phyloP scores from a whole-genome alignment of 352 stramenopile species.

The Pythium folliculosum region DNA sequence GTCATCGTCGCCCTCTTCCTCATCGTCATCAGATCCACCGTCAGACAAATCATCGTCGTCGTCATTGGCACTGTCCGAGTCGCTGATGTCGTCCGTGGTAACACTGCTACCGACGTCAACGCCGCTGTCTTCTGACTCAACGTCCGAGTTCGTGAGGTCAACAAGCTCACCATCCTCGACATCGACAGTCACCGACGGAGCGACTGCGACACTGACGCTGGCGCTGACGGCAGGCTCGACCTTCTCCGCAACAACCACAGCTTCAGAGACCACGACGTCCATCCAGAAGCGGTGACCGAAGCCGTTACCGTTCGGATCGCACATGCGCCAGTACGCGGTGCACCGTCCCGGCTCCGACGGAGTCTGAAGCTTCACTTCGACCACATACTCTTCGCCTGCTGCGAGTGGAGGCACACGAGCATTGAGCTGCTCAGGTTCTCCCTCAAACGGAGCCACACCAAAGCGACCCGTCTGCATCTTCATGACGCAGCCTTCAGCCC shows the following conservation, averaged over 20 bases:
- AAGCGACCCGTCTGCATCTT: conserved; percentile 36
- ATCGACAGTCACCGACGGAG: neutral
- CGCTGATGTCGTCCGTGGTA: conserved; percentile 6
- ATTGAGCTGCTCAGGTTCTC: conserved; percentile 31
- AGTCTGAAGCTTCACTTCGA: conserved; percentile 27
- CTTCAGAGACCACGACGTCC: conserved; percentile 43
- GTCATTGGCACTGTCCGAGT: neutral
- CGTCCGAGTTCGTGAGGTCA: conserved; percentile 10
- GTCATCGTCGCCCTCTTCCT: conserved; percentile 3
- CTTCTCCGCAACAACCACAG: conserved; percentile 38
- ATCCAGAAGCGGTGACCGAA: conserved; percentile 63
- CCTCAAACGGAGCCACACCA: conserved; percentile 30
- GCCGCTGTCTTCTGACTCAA: conserved; percentile 13
- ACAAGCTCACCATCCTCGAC: conserved; percentile 21
- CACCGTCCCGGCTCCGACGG: conserved; percentile 34
- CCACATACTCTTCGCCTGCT: conserved; percentile 23
- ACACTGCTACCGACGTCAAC: conserved; percentile 17
- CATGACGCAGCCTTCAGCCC: conserved; percentile 59
- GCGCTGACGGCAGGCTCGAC: neutral
- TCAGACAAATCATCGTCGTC: neutral
- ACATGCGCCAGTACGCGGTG: conserved; percentile 53
- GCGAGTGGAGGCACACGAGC: conserved; percentile 25
- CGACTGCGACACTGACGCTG: neutral
- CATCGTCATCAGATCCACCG: neutral
- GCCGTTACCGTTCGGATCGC: conserved; percentile 27